Percentiles rank a stretch among this genome's conserved stretches.
phyloP scores from a whole-genome alignment of 2,329 filamentous ascomycete species.

The Drechslerella stenobrocha region DNA sequence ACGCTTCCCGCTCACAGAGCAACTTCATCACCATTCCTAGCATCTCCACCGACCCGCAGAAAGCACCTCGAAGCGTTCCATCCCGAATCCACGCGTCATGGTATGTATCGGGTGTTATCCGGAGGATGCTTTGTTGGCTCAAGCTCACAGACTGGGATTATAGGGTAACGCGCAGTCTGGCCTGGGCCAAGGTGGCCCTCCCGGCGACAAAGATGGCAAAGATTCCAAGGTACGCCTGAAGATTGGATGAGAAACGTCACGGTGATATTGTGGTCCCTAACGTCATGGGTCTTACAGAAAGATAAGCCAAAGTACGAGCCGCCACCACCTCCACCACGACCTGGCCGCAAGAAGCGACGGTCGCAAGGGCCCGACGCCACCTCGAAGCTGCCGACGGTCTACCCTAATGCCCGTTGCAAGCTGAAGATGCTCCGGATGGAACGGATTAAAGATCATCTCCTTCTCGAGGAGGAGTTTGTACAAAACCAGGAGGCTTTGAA shows the following conservation, averaged over 20 bases:
- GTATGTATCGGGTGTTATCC: slow-evolving; percentile 38
- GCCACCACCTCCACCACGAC: slow-evolving; percentile 92
- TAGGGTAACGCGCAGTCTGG: slow-evolving; percentile 86
- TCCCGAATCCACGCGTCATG: slow-evolving; percentile 42
- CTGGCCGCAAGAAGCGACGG: slow-evolving; percentile 99
- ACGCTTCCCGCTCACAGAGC: neutral
- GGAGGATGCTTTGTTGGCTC: slow-evolving; percentile 28
- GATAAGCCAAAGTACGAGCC: slow-evolving; percentile 99
- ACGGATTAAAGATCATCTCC: slow-evolving; percentile 92
- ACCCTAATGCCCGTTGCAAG: slow-evolving; percentile 96
- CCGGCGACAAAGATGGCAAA: slow-evolving; percentile 78
- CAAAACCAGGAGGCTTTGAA: slow-evolving; percentile 97
- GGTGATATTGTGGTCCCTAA: slow-evolving; percentile 5
- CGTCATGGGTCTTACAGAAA: slow-evolving; percentile 65
- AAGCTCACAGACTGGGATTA: slow-evolving; percentile 12
- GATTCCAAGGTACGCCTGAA: slow-evolving; percentile 94
- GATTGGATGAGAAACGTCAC: slow-evolving; percentile 15
- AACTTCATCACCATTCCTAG: neutral
- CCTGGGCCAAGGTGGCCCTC: slow-evolving; percentile 71
- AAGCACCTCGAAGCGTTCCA: slow-evolving; percentile 5
- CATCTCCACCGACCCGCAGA: neutral
- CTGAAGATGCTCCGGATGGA: slow-evolving; percentile 96
- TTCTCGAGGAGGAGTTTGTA: slow-evolving; percentile 97
- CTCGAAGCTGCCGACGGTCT: slow-evolving; percentile 90
- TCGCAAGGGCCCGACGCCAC: slow-evolving; percentile 87